These are phyloP conservation scores for Phytophthora niederhauseri DNA, from an alignment of 352 stramenopile genomes.

Conservation along the genomic window DNA sequence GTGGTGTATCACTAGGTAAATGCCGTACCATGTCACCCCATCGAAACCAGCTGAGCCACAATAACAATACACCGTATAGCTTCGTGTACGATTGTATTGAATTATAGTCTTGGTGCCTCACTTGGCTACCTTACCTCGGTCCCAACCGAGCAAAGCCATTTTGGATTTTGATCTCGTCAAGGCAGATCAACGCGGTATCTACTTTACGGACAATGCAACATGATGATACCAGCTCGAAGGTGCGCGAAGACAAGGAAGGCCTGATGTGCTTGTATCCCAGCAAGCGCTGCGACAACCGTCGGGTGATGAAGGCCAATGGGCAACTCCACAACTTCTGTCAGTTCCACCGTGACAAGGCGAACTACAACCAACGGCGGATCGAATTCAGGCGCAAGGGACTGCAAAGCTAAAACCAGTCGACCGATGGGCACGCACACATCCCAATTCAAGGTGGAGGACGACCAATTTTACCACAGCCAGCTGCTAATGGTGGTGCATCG, in stretches of 20 bases:
- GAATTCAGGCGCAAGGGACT: conserved; percentile 3
- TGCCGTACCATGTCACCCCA: too few species aligned
- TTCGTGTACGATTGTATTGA: too few species aligned
- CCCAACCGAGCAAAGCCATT: too few species aligned
- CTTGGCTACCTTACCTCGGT: too few species aligned
- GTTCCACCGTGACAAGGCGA: conserved; percentile 31
- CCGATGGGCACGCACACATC: neutral
- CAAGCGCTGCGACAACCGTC: conserved; percentile 47
- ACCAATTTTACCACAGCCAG: neutral
- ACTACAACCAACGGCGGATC: conserved; percentile 31
- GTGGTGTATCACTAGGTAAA: too few species aligned
- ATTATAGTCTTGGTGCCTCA: too few species aligned
- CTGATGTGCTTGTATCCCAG: conserved; percentile 38
- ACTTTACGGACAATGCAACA: conserved; percentile 8
- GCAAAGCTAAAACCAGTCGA: conserved; percentile 1
- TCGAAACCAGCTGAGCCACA: too few species aligned
- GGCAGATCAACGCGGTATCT: too few species aligned
- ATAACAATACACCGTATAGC: too few species aligned
- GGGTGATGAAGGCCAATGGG: conserved; percentile 46
- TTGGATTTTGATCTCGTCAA: too few species aligned
- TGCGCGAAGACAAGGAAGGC: neutral
- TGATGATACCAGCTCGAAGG: neutral
- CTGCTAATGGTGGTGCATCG: neutral
- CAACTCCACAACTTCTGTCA: conserved; percentile 36
- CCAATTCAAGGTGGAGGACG: too few species aligned